A percentile compares a stretch with the other conserved stretches of the same genome.
These are phyloP conservation scores for Fusarium sp. DNA, from an alignment of 2,329 filamentous ascomycete species.

Conservation along the genomic window DNA sequence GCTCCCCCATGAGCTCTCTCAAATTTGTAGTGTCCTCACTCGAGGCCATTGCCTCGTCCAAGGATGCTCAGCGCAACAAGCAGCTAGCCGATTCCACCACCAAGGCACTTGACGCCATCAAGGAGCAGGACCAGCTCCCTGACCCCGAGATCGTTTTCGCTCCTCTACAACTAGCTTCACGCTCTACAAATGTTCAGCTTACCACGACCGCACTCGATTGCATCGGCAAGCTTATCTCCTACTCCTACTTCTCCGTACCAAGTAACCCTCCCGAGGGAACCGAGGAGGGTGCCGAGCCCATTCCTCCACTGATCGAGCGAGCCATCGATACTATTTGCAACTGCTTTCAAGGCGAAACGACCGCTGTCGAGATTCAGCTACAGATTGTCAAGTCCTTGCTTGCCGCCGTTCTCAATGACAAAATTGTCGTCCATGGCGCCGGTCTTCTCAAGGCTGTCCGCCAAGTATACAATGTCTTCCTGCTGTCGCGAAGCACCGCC, in stretches of 20 bases:
- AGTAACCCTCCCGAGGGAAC: conserved; percentile 57
- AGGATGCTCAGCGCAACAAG: conserved; percentile 90
- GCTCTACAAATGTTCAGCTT: conserved; percentile 86
- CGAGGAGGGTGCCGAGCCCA: conserved; percentile 58
- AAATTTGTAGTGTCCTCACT: conserved; percentile 96
- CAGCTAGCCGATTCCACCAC: conserved; percentile 86
- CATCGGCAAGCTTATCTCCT: conserved; percentile 98
- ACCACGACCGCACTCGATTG: conserved; percentile 95
- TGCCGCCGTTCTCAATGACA: conserved; percentile 96
- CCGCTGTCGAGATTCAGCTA: conserved; percentile 90
- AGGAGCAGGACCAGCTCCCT: conserved; percentile 85
- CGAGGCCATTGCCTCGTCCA: conserved; percentile 91
- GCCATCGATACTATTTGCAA: conserved; percentile 99
- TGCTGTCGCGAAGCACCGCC: conserved; percentile 91
- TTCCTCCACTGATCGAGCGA: conserved; percentile 89
- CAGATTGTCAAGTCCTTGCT: conserved; percentile 98
- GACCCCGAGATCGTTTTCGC: conserved; percentile 94
- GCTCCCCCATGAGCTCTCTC: conserved; percentile 87
- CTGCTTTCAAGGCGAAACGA: conserved; percentile 97
- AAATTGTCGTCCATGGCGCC: conserved; percentile 97
- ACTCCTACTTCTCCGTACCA: conserved; percentile 93
- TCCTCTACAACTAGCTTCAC: conserved; percentile 90
- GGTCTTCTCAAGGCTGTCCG: conserved; percentile 96
- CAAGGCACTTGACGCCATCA: conserved; percentile 87
- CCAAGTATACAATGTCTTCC: conserved; percentile 98